These are phyloP conservation scores for Kalanchoe fedtschenkoi DNA, from an alignment of 164 flowering plant genomes.

Conservation along the genomic window DNA sequence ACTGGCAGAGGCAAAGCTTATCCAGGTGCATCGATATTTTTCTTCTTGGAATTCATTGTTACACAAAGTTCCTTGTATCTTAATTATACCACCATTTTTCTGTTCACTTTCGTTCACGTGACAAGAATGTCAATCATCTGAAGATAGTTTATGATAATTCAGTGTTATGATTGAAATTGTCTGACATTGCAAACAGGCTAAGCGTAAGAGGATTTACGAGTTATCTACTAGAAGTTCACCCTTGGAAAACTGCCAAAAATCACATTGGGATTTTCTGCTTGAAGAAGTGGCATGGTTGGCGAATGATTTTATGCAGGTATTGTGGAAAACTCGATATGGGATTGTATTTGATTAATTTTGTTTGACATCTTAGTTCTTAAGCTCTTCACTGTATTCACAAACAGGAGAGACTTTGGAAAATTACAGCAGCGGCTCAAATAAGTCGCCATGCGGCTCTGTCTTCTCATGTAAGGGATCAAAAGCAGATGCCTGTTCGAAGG, in stretches of 20 bases:
- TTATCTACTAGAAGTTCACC: slow-evolving; percentile 40
- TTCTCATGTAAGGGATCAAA: slow-evolving; percentile 37
- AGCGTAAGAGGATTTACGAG: slow-evolving; percentile 65
- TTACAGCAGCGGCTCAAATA: slow-evolving; percentile 66
- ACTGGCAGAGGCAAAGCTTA: slow-evolving; percentile 68
- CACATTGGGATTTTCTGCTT: slow-evolving; percentile 94
- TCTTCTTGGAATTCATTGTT: not conserved
- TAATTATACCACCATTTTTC: no score
- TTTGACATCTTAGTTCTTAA: not conserved
- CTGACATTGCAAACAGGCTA: slow-evolving; percentile 45
- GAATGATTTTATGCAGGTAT: slow-evolving; percentile 94
- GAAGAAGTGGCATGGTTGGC: slow-evolving; percentile 99
- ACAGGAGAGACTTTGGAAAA: slow-evolving; percentile 95
- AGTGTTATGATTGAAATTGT: slow-evolving; percentile 3
- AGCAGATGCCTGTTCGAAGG: slow-evolving; percentile 22
- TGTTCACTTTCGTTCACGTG: no score
- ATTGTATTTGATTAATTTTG: not conserved
- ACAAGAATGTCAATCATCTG: no score
- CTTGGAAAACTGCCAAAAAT: slow-evolving; percentile 36
- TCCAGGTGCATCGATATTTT: slow-evolving; percentile 41
- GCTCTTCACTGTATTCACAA: slow-evolving; percentile 6
- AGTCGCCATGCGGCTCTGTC: slow-evolving; percentile 41
- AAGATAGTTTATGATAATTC: not conserved
- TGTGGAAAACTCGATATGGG: not conserved
- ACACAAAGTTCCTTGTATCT: not conserved